A percentile compares a stretch with the other conserved stretches of the same genome.
These are phyloP conservation scores for Colletotrichum godetiae DNA, from an alignment of 2,329 filamentous ascomycete genomes.

Conservation along the genomic window DNA sequence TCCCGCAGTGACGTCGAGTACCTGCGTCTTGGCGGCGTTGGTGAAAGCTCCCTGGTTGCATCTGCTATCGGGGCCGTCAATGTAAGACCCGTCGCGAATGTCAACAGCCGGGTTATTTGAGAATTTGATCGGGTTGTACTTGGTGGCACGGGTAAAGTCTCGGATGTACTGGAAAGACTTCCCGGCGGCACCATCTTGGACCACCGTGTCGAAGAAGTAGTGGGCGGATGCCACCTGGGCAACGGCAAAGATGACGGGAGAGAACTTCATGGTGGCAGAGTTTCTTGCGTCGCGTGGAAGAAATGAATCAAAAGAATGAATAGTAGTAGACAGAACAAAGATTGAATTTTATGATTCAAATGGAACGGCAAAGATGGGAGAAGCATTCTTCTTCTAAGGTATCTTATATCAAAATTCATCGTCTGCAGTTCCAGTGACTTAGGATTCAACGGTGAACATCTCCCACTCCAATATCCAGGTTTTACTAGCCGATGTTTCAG, in stretches of 20 bases:
- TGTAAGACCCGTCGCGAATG: slow-evolving; percentile 39
- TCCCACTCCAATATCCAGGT: neutral
- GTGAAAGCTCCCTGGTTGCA: slow-evolving; percentile 45
- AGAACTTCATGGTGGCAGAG: slow-evolving; percentile 37
- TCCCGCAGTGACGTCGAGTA: slow-evolving; percentile 41
- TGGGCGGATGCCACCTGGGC: slow-evolving; percentile 42
- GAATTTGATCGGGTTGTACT: slow-evolving; percentile 44
- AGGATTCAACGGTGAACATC: neutral
- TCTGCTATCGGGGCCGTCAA: slow-evolving; percentile 40
- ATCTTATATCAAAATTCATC: neutral
- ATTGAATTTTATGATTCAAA: neutral
- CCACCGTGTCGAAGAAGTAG: slow-evolving; percentile 43
- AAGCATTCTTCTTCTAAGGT: neutral
- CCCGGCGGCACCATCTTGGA: slow-evolving; percentile 39
- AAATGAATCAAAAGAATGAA: neutral
- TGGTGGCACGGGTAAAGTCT: slow-evolving; percentile 40
- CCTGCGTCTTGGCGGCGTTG: slow-evolving; percentile 37
- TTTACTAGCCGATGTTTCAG: neutral
- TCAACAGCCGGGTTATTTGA: slow-evolving; percentile 40
- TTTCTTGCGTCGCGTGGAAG: neutral
- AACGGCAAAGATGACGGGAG: slow-evolving; percentile 33
- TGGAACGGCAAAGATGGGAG: neutral
- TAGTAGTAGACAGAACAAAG: neutral
- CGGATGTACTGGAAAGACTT: slow-evolving; percentile 40
- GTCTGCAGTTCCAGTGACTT: neutral